A percentile compares a stretch with the other conserved stretches of the same genome.
These are phyloP conservation scores for Amanita exitialis DNA, from an alignment of 768 basidiomycete species.

Conservation along the genomic window DNA sequence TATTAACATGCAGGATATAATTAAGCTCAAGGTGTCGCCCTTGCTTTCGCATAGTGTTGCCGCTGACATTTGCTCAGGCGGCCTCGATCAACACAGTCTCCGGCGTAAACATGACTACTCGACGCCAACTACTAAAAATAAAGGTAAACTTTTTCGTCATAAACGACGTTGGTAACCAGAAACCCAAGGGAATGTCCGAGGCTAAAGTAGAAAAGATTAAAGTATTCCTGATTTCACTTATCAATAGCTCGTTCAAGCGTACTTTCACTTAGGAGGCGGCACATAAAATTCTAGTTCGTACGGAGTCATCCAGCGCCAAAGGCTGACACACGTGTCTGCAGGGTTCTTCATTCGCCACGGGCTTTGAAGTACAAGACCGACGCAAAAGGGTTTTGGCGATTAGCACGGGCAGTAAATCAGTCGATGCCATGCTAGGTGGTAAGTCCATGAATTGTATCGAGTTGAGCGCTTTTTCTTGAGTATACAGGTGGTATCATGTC, in stretches of 20 bases:
- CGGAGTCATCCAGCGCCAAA: slow-evolving; percentile 14
- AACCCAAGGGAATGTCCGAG: slow-evolving; percentile 79
- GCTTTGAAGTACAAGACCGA: slow-evolving; percentile 83
- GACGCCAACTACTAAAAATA: slow-evolving; percentile 85
- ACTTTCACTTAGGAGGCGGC: slow-evolving; percentile 65
- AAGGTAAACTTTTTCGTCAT: slow-evolving; percentile 42
- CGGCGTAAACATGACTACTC: slow-evolving; percentile 86
- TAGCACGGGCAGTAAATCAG: slow-evolving; percentile 89
- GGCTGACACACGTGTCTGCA: slow-evolving; percentile 16
- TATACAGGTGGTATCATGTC: slow-evolving; percentile 75
- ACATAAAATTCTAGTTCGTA: slow-evolving; percentile 59
- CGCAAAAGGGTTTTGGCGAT: slow-evolving; percentile 72
- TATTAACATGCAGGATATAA: slow-evolving; percentile 91
- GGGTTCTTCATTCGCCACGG: slow-evolving; percentile 90
- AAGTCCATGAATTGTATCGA: slow-evolving; percentile 10
- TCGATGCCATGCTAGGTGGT: slow-evolving; percentile 87
- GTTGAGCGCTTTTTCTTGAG: not conserved
- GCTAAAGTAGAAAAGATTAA: slow-evolving; percentile 98
- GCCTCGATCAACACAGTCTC: slow-evolving; percentile 80
- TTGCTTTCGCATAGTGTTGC: slow-evolving; percentile 5
- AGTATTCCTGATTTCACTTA: slow-evolving; percentile 22
- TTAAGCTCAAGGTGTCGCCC: slow-evolving; percentile 71
- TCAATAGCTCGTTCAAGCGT: not conserved
- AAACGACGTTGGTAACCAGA: slow-evolving; percentile 8
- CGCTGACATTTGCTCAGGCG: slow-evolving; percentile 30